Evolutionary conservation across 2,329 filamentous ascomycete species (phyloP).

Genomic region (Pestalotiopsis sp.): DNA sequence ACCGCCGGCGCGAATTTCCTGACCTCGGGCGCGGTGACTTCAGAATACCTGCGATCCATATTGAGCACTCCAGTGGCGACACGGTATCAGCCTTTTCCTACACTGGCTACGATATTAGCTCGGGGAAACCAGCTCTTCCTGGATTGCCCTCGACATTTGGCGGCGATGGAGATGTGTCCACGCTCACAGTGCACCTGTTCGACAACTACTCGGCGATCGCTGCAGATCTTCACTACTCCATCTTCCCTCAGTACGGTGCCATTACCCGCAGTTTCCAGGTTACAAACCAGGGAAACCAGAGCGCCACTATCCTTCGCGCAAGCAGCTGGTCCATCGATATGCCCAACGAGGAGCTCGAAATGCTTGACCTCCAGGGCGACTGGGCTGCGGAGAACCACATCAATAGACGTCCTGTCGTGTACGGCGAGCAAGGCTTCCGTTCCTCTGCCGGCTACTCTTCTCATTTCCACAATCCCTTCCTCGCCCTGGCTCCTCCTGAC

Average conservation of each 20-base stretch:
- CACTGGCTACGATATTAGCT: slow-evolving; percentile 55
- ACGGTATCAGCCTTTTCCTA: slow-evolving; percentile 63
- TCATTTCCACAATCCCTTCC: slow-evolving; percentile 67
- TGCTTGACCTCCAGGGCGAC: slow-evolving; percentile 65
- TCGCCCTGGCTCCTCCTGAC: slow-evolving; percentile 56
- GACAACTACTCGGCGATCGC: slow-evolving; percentile 62
- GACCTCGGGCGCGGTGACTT: slow-evolving; percentile 68
- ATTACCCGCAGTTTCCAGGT: slow-evolving; percentile 64
- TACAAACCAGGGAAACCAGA: slow-evolving; percentile 57
- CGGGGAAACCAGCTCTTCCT: slow-evolving; percentile 58
- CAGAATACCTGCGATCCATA: slow-evolving; percentile 62
- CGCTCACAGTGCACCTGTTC: slow-evolving; percentile 58
- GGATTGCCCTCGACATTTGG: slow-evolving; percentile 65
- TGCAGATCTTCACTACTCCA: slow-evolving; percentile 63
- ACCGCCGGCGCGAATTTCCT: slow-evolving; percentile 63
- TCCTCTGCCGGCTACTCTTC: slow-evolving; percentile 66
- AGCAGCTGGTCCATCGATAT: slow-evolving; percentile 66
- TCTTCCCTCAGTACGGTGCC: slow-evolving; percentile 65
- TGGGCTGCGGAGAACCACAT: slow-evolving; percentile 63
- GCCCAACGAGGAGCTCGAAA: slow-evolving; percentile 61
- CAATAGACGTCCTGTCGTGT: slow-evolving; percentile 57
- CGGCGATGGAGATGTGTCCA: slow-evolving; percentile 56
- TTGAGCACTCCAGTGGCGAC: slow-evolving; percentile 60
- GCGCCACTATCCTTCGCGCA: slow-evolving; percentile 58
- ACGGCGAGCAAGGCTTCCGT: slow-evolving; percentile 51